These are phyloP conservation scores for Amaranthus palmeri DNA, from an alignment of 148 eudicot species.

Conservation along the genomic window DNA sequence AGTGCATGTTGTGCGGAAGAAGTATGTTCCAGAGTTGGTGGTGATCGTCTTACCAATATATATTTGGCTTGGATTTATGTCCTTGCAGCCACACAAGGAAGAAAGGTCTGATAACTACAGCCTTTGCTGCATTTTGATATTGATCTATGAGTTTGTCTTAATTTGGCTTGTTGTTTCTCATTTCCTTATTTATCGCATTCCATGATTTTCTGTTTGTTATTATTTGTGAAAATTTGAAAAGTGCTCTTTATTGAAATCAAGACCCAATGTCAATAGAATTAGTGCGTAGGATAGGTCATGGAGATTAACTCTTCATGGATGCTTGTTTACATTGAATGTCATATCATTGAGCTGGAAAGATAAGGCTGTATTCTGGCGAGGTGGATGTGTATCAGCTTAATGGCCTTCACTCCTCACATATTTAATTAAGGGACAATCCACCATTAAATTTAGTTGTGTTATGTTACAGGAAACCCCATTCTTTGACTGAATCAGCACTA, in stretches of 20 bases:
- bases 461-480: not conserved
- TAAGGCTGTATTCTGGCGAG: not conserved
- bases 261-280: not conserved
- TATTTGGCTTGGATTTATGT: conserved; percentile 94
- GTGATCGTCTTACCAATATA: conserved; percentile 70
- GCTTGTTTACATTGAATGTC: not conserved
- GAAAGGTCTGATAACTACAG: conserved; percentile 57
- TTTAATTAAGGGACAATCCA: not conserved
- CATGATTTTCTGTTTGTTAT: not conserved
- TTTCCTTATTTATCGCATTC: not conserved
- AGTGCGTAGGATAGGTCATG: not conserved
- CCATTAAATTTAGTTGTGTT: not conserved
- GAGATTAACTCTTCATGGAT: not conserved
- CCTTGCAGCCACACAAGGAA: conserved; percentile 98
- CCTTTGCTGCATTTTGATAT: conserved; percentile 8
- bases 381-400: not conserved
- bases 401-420: not conserved
- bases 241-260: not conserved
- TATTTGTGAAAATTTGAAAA: not conserved
- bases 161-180: not conserved
- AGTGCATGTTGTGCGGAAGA: conserved; percentile 47
- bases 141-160: not conserved
- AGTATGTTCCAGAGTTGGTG: conserved; percentile 74
- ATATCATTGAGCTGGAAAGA: not conserved
- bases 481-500: not conserved